These are phyloP conservation scores for Penicillium occitanis DNA, from an alignment of 2,329 filamentous ascomycete genomes.

Conservation along the genomic window DNA sequence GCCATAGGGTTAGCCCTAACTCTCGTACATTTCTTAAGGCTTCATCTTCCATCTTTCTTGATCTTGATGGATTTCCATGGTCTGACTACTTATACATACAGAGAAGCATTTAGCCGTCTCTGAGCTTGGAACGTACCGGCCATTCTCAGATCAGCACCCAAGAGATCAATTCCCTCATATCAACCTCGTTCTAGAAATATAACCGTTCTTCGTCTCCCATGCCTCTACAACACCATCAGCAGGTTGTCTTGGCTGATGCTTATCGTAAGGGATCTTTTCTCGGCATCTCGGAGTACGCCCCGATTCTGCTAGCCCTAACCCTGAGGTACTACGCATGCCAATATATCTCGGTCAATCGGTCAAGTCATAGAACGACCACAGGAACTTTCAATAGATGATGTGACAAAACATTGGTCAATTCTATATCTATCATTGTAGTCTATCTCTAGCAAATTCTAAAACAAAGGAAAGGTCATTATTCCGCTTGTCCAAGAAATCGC, in stretches of 20 bases:
- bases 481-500: background rate
- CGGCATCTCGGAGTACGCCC: background rate
- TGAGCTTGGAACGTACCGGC: no score
- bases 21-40: background rate
- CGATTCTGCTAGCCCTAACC: background rate
- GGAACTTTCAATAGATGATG: background rate
- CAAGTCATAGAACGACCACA: background rate
- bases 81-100: no score
- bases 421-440: constrained; percentile 12
- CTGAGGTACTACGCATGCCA: background rate
- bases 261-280: background rate
- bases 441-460: background rate
- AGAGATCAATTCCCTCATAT: no score
- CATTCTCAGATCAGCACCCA: no score
- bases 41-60: background rate
- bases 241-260: background rate
- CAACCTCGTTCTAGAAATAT: background rate
- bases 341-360: background rate
- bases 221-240: no score
- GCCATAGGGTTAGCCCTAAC: background rate
- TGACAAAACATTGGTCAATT: background rate
- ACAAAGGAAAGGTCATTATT: constrained; percentile 13
- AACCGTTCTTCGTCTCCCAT: no score
- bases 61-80: background rate
- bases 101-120: no score